phyloP scores from a whole-genome alignment of 2,329 filamentous ascomycete genomes.

The Botrytis elliptica region DNA sequence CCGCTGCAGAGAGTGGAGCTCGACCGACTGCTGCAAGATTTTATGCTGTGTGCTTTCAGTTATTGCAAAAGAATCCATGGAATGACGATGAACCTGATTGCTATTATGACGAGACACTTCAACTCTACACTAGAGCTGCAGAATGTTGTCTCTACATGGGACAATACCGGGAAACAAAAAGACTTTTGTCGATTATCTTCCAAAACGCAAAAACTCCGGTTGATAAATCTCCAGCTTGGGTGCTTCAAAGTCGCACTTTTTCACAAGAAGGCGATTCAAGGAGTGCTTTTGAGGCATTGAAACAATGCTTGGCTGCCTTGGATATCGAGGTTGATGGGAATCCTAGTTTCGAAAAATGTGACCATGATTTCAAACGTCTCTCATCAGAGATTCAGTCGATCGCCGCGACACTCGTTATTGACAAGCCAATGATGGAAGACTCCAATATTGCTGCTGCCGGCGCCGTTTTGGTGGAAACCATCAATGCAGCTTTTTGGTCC shows the following conservation, averaged over 20 bases:
- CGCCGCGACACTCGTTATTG: constrained; percentile 50
- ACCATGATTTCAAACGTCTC: constrained; percentile 67
- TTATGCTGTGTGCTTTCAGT: constrained; percentile 69
- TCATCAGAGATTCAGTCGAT: constrained; percentile 58
- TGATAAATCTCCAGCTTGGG: constrained; percentile 81
- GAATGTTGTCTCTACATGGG: constrained; percentile 82
- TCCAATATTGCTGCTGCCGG: constrained; percentile 61
- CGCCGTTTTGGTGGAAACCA: constrained; percentile 67
- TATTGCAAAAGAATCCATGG: constrained; percentile 84
- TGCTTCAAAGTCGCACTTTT: constrained; percentile 77
- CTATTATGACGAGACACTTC: constrained; percentile 81
- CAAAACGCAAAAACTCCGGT: constrained; percentile 66
- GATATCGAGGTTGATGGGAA: constrained; percentile 64
- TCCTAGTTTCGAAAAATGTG: constrained; percentile 74
- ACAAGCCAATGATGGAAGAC: constrained; percentile 47
- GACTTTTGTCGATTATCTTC: constrained; percentile 69
- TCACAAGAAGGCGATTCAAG: constrained; percentile 70
- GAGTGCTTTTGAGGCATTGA: constrained; percentile 67
- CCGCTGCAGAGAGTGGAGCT: constrained; percentile 78
- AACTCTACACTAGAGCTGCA: constrained; percentile 73
- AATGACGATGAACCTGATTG: constrained; percentile 66
- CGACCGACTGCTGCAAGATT: constrained; percentile 79
- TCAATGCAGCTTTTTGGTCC: constrained; percentile 71
- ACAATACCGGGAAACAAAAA: constrained; percentile 64
- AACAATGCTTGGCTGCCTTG: constrained; percentile 68